Evolutionary conservation across 768 basidiomycete species (phyloP).

Genomic region (Lepiota venenata): DNA sequence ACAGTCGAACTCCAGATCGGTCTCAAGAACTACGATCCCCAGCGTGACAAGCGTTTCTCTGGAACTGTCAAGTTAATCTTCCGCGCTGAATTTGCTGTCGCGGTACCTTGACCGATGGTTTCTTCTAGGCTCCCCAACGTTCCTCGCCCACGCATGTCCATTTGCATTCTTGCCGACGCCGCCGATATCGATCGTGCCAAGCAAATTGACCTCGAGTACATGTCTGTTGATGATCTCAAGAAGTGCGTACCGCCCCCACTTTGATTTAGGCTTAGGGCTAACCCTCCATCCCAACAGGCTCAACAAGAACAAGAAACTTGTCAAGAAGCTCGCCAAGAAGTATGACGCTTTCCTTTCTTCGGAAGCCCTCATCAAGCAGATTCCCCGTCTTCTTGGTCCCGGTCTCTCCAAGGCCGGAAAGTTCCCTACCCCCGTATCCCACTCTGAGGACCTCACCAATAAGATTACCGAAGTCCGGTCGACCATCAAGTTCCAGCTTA

Average conservation of each 20-base stretch:
- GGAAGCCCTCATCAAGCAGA: constrained; percentile 98
- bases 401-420: constrained; percentile 99
- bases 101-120: constrained; percentile 6
- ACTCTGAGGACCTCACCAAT: constrained; percentile 83
- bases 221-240: constrained; percentile 99
- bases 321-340: constrained; percentile 99
- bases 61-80: constrained; percentile 86
- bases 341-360: constrained; percentile 99
- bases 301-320: constrained; percentile 99
- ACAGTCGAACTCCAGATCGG: constrained; percentile 96
- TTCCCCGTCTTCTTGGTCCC: constrained; percentile 98
- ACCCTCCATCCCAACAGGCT: constrained; percentile 47
- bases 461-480: constrained; percentile 96
- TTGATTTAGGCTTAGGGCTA: neutral
- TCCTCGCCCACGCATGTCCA: constrained; percentile 97
- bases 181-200: constrained; percentile 98
- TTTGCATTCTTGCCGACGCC: constrained; percentile 99
- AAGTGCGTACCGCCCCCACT: constrained; percentile 55
- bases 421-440: constrained; percentile 96
- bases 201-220: constrained; percentile 97
- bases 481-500: constrained; percentile 99
- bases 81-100: neutral
- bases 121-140: constrained; percentile 86
- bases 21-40: constrained; percentile 99
- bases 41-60: constrained; percentile 99